phyloP scores from a whole-genome alignment of 371 early-diverging fungal genomes.

The Synchytrium microbalum region DNA sequence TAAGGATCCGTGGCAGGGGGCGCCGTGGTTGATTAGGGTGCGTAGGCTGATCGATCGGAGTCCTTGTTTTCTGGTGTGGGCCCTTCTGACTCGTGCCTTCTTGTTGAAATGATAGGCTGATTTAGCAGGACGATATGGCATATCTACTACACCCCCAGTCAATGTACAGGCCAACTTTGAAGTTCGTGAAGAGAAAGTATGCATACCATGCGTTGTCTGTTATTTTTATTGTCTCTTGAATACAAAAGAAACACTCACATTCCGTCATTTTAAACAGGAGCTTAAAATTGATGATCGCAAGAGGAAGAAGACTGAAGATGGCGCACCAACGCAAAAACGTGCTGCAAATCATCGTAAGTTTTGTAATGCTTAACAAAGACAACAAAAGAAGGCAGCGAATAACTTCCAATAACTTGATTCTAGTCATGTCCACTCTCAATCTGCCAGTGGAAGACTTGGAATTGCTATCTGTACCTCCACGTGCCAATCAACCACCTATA shows the following conservation, averaged over 20 bases:
- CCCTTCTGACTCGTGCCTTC: neutral
- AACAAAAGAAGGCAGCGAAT: no score
- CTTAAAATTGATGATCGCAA: conserved; percentile 2
- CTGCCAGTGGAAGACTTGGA: neutral
- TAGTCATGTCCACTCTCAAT: neutral
- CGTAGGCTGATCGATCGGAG: neutral
- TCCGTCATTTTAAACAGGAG: conserved; percentile 1
- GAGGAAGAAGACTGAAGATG: neutral
- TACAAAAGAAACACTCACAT: no score
- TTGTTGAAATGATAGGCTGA: conserved; percentile 12
- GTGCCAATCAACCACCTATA: conserved; percentile 3
- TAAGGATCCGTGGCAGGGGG: conserved; percentile 59
- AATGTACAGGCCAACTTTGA: conserved; percentile 16
- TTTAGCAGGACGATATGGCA: conserved; percentile 21
- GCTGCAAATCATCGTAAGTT: neutral
- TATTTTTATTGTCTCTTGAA: neutral
- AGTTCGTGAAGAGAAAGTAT: conserved; percentile 12
- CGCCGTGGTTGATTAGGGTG: conserved; percentile 68
- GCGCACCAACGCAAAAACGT: neutral
- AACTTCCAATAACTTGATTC: no score
- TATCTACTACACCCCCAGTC: conserved; percentile 20
- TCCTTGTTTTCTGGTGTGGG: neutral
- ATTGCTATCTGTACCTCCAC: neutral
- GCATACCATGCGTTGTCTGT: neutral
- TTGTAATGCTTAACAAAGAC: no score